Conservation (phyloP, 345 rosid genomes). For the Eucalyptus dawsonii region DNA sequence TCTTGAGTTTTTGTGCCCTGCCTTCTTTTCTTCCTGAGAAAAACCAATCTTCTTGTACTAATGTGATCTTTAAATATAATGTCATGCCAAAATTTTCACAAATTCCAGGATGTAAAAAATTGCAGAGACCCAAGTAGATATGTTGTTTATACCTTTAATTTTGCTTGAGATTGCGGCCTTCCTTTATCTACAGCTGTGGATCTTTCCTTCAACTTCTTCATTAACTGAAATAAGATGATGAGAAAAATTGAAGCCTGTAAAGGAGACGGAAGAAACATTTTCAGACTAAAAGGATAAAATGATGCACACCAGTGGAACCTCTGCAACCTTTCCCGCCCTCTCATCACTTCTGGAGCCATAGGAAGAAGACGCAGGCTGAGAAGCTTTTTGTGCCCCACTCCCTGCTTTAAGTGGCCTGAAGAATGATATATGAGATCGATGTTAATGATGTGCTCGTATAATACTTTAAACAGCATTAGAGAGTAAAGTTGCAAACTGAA, state of each 20-base stretch:
- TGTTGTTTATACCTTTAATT: constrained; percentile 23
- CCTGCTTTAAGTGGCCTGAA: constrained; percentile 4
- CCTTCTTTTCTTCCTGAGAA: constrained; percentile 27
- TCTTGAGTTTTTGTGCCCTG: constrained; percentile 19
- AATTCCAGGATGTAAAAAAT: neutral
- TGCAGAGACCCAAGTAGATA: neutral
- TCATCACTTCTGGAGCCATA: constrained; percentile 23
- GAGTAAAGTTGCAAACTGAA: neutral
- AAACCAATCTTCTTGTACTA: neutral
- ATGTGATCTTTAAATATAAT: neutral
- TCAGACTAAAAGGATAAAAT: neutral
- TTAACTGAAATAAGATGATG: constrained; percentile 12
- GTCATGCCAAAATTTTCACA: neutral
- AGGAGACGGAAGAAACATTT: neutral
- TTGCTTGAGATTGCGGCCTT: constrained; percentile 3
- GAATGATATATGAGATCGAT: neutral
- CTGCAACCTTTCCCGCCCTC: constrained; percentile 15
- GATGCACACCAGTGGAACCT: constrained; percentile 11
- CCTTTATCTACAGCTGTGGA: constrained; percentile 11
- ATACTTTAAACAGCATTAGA: neutral
- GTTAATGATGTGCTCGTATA: neutral
- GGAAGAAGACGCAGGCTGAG: constrained; percentile 31
- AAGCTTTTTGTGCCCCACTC: constrained; percentile 22
- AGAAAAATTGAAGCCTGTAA: neutral
- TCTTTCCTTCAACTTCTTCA: constrained; percentile 24